These are phyloP conservation scores for Linanthus parryae DNA, from an alignment of 148 eudicot genomes.

Conservation along the genomic window DNA sequence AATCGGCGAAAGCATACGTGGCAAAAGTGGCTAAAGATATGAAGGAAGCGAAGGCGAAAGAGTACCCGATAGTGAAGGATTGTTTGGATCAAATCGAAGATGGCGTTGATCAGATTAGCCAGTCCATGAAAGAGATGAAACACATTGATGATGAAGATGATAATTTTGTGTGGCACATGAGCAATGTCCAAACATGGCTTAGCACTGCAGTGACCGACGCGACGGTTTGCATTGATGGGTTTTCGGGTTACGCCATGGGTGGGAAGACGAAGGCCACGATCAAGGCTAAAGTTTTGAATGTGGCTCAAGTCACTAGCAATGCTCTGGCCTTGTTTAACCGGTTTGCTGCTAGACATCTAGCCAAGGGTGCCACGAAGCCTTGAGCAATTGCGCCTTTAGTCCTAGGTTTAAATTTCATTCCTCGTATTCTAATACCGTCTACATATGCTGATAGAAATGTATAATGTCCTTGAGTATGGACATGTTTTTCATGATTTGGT, in stretches of 20 bases:
- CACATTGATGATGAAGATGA: conserved; percentile 23
- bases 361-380: neutral
- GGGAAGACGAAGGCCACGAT: conserved; percentile 24
- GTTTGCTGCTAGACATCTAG: conserved; percentile 10
- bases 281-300: conserved; percentile 16
- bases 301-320: conserved; percentile 27
- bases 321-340: conserved; percentile 26
- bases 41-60: conserved; percentile 7
- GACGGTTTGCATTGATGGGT: conserved; percentile 37
- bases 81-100: conserved; percentile 47
- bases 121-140: conserved; percentile 33
- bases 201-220: conserved; percentile 63
- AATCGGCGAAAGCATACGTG: conserved; percentile 33
- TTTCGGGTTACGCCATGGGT: conserved; percentile 25
- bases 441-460: too few species aligned
- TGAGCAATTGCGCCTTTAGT: neutral
- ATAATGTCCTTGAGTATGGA: too few species aligned
- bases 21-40: conserved; percentile 26
- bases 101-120: conserved; percentile 42
- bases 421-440: too few species aligned
- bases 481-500: too few species aligned
- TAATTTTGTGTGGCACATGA: conserved; percentile 45
- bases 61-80: conserved; percentile 32
- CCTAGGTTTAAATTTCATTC: neutral
- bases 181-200: conserved; percentile 57